These are phyloP conservation scores for Phaeoacremonium minimum DNA, from an alignment of 2,329 filamentous ascomycete genomes.

Conservation along the genomic window DNA sequence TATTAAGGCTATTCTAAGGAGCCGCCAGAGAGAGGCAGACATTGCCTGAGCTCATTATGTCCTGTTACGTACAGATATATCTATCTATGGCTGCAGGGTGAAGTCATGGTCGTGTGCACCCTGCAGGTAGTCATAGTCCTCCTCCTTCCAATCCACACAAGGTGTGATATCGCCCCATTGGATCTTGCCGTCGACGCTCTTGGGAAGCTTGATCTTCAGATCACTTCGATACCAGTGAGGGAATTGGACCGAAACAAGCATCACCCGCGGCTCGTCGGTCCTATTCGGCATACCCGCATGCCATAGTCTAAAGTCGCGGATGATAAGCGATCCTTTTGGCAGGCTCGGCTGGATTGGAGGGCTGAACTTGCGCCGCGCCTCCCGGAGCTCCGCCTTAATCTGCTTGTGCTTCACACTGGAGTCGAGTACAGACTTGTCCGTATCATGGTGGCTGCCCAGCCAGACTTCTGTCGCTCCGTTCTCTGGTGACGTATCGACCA, in stretches of 20 bases:
- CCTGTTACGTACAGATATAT: not conserved
- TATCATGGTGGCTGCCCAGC: constrained; percentile 40
- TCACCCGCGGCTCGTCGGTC: constrained; percentile 33
- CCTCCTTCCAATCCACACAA: constrained; percentile 27
- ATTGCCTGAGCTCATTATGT: not conserved
- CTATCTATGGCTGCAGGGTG: constrained; percentile 15
- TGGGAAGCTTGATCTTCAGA: constrained; percentile 24
- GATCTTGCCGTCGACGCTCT: constrained; percentile 19
- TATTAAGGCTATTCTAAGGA: constrained; percentile 11
- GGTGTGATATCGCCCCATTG: constrained; percentile 27
- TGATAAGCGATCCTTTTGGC: constrained; percentile 36
- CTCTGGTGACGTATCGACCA: constrained; percentile 35
- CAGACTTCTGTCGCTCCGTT: constrained; percentile 48
- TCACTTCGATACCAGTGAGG: constrained; percentile 29
- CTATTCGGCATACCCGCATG: constrained; percentile 45
- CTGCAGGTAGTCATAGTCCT: constrained; percentile 29
- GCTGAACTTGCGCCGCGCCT: constrained; percentile 21
- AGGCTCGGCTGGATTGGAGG: constrained; percentile 32
- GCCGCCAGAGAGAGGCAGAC: not conserved
- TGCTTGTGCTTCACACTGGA: constrained; percentile 7
- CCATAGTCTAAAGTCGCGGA: constrained; percentile 43
- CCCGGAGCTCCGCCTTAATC: constrained; percentile 25
- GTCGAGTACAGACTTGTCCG: constrained; percentile 21
- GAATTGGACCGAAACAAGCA: constrained; percentile 33
- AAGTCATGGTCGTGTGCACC: constrained; percentile 28